Conservation (phyloP, 495 filamentous ascomycete species). For the Annulohypoxylon stygium region DNA sequence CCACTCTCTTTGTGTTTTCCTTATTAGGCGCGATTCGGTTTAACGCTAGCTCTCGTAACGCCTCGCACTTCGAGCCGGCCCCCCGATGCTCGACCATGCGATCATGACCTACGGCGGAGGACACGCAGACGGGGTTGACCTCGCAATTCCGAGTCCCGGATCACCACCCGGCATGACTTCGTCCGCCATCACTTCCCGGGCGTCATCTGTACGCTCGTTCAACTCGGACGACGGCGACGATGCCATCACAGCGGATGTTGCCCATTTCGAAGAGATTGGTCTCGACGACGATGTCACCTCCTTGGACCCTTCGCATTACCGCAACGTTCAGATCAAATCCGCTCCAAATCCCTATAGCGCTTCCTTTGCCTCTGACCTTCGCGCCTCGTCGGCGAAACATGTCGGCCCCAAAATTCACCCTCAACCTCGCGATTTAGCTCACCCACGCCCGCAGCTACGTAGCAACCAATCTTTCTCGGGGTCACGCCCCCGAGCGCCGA, state of each 20-base stretch:
- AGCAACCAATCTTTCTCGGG: slow-evolving; percentile 39
- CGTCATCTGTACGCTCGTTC: slow-evolving; percentile 86
- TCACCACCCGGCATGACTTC: slow-evolving; percentile 87
- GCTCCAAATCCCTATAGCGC: slow-evolving; percentile 58
- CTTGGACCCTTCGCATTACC: slow-evolving; percentile 54
- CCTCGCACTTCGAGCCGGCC: neutral
- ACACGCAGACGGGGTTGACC: slow-evolving; percentile 56
- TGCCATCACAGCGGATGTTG: slow-evolving; percentile 74
- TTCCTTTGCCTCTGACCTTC: slow-evolving; percentile 58
- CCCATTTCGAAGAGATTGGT: slow-evolving; percentile 94
- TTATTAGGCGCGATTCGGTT: neutral
- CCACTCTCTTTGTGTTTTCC: slow-evolving; percentile 15
- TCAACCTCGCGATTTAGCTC: slow-evolving; percentile 48
- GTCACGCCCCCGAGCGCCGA: slow-evolving; percentile 35
- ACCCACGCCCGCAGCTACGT: slow-evolving; percentile 36
- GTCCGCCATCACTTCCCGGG: slow-evolving; percentile 86
- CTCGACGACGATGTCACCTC: slow-evolving; percentile 74
- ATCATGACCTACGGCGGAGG: slow-evolving; percentile 69
- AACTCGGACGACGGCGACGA: slow-evolving; percentile 71
- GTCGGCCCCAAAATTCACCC: slow-evolving; percentile 43
- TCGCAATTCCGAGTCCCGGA: slow-evolving; percentile 69
- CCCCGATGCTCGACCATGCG: slow-evolving; percentile 56
- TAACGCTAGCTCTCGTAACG: neutral
- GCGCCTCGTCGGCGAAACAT: slow-evolving; percentile 56
- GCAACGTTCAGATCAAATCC: slow-evolving; percentile 61